Conservation (phyloP, 2,329 filamentous ascomycete species). For the Fusarium equiseti region DNA sequence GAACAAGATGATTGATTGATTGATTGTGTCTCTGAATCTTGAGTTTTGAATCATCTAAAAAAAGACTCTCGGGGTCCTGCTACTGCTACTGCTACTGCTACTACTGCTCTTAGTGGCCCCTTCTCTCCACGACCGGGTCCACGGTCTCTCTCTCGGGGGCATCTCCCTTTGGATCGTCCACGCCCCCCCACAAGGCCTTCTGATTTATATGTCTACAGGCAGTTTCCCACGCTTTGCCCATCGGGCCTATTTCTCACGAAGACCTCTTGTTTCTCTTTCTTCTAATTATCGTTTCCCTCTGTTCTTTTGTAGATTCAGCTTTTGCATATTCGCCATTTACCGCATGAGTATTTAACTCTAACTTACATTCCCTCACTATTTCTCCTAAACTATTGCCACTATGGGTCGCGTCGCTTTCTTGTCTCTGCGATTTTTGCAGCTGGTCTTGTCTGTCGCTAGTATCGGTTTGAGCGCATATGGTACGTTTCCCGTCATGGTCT, state of each 20-base stretch:
- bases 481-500: slow-evolving; percentile 15
- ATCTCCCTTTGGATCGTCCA: slow-evolving; percentile 43
- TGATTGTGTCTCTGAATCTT: neutral
- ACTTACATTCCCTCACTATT: slow-evolving; percentile 1
- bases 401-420: slow-evolving; percentile 38
- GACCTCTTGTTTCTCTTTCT: slow-evolving; percentile 16
- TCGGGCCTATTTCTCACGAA: slow-evolving; percentile 24
- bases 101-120: slow-evolving; percentile 25
- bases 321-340: slow-evolving; percentile 4
- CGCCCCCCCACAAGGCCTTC: slow-evolving; percentile 39
- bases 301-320: neutral
- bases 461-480: slow-evolving; percentile 45
- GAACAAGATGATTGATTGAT: neutral
- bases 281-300: neutral
- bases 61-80: slow-evolving; percentile 18
- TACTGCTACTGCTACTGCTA: neutral
- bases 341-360: neutral
- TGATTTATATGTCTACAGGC: slow-evolving; percentile 43
- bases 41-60: slow-evolving; percentile 40
- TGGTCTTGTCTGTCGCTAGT: slow-evolving; percentile 41
- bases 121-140: slow-evolving; percentile 32
- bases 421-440: slow-evolving; percentile 43
- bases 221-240: slow-evolving; percentile 42
- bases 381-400: slow-evolving; percentile 15
- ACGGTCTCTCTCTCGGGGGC: slow-evolving; percentile 42